Evolutionary conservation across 1,139 yeast genomes (phyloP).

Genomic region (Taphrina wiesneri): DNA sequence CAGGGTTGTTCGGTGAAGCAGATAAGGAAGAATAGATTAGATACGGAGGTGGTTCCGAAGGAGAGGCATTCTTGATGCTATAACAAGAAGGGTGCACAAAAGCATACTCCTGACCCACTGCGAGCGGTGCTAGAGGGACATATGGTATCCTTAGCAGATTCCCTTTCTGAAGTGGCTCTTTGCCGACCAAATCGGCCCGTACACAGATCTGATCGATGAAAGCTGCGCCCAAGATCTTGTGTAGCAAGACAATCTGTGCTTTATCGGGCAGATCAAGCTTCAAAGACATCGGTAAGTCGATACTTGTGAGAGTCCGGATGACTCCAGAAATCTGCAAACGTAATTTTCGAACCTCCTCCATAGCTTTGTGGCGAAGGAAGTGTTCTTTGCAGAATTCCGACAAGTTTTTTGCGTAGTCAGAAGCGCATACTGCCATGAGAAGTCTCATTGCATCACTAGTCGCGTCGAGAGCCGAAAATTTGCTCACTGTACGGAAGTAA

Average conservation of each 20-base stretch:
- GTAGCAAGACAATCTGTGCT: conserved; percentile 71
- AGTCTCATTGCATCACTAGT: conserved; percentile 72
- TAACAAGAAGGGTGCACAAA: conserved; percentile 33
- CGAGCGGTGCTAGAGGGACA: conserved; percentile 31
- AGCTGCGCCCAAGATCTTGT: conserved; percentile 91
- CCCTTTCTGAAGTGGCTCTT: conserved; percentile 20
- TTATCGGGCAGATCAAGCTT: conserved; percentile 69
- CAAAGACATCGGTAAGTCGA: conserved; percentile 59
- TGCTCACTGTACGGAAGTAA: conserved; percentile 54
- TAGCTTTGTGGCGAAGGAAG: conserved; percentile 60
- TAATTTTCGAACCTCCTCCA: conserved; percentile 83
- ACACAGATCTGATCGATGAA: conserved; percentile 88
- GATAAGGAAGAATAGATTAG: conserved; percentile 25
- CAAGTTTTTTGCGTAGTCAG: conserved; percentile 58
- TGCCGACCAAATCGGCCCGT: conserved; percentile 71
- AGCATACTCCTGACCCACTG: conserved; percentile 24
- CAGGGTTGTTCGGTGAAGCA: conserved; percentile 10
- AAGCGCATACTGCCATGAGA: conserved; percentile 84
- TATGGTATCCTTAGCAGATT: conserved; percentile 28
- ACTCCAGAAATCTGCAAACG: conserved; percentile 76
- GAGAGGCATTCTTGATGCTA: conserved; percentile 18
- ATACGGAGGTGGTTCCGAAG: conserved; percentile 31
- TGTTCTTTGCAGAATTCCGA: conserved; percentile 56
- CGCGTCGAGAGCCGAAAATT: conserved; percentile 68
- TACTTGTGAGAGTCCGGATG: conserved; percentile 56